Evolutionary conservation across 495 filamentous ascomycete species (phyloP).

Genomic region (Bacidia gigantensis): DNA sequence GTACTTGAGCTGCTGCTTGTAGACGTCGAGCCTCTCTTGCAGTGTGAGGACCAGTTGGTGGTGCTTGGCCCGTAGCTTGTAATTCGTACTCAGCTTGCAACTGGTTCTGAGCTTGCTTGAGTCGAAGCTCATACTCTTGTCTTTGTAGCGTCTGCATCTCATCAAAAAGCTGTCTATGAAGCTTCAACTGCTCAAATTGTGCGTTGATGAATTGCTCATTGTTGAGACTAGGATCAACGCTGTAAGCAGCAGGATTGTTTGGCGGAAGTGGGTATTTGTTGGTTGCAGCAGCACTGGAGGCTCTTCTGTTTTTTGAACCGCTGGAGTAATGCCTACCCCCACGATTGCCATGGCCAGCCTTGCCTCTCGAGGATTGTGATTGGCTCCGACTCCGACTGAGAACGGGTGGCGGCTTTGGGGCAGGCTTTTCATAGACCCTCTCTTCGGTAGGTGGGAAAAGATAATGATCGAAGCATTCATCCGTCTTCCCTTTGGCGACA

Average conservation of each 20-base stretch:
- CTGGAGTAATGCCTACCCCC: conserved; percentile 44
- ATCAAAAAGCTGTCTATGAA: conserved; percentile 47
- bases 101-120: conserved; percentile 40
- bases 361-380: conserved; percentile 34
- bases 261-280: conserved; percentile 28
- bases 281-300: conserved; percentile 34
- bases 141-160: conserved; percentile 52
- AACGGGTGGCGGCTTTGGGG: conserved; percentile 44
- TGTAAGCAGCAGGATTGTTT: conserved; percentile 19
- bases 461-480: conserved; percentile 70
- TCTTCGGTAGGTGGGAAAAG: conserved; percentile 76
- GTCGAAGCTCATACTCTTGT: conserved; percentile 48
- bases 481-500: conserved; percentile 59
- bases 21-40: conserved; percentile 26
- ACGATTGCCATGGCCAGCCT: conserved; percentile 31
- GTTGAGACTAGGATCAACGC: conserved; percentile 8
- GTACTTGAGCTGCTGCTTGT: conserved; percentile 34
- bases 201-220: conserved; percentile 34
- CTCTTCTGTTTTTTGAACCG: conserved; percentile 36
- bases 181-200: conserved; percentile 36
- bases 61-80: conserved; percentile 20
- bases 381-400: conserved; percentile 39
- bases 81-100: conserved; percentile 41
- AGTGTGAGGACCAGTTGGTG: conserved; percentile 29
- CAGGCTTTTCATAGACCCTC: conserved; percentile 59